Base-by-base conservation (phyloP, 805 yeast genomes). In the Candida multigemmis region DNA sequence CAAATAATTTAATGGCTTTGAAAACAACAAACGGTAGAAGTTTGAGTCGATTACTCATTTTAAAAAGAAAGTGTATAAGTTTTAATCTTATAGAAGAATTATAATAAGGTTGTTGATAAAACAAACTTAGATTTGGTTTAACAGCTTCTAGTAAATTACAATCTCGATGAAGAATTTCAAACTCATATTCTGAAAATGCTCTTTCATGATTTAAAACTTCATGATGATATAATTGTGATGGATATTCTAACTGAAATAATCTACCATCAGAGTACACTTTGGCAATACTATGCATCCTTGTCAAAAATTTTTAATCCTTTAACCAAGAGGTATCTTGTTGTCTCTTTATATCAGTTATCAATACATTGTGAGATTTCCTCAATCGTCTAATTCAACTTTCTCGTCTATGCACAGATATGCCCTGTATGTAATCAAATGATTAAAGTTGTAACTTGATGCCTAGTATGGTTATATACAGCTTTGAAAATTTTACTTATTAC, bases 21-120 rank as follows among this genome's bases (percentile, higher is more conserved):
- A 74, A 59, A 62, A 74, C 62, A 44, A 83, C 63, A 62, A 76
- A 57, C 62, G 85, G 69, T 41, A 85, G 44, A 55, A 81, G 62
- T 52, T 77, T 58, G 57, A 79, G 53, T 56, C 81, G 53, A 47
- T 71, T 38, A 52, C 82, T 43, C 65, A 72, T 58, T 65, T 86
- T 91, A 37, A 83, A 67, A 13, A 86, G 56, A 44, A 86, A 89
- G 42, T 85, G 93, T 22, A 89, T 70, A 26, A 87, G 63, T 37
- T 75, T 74, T 19, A 73, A 72, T 41, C 98, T 70, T 57, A 82
- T 72, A 21, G 65, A 60, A 57, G 84, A 74, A 28, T 76, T 71
- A 33, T 89, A 62, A 45, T 86, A 94, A 7, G 96, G 96, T 55
- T 89, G 98, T 38, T 82, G 79, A 32, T 73, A 77, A 41, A 86